phyloP scores from a whole-genome alignment of 495 filamentous ascomycete genomes.

The Talaromyces ruber region DNA sequence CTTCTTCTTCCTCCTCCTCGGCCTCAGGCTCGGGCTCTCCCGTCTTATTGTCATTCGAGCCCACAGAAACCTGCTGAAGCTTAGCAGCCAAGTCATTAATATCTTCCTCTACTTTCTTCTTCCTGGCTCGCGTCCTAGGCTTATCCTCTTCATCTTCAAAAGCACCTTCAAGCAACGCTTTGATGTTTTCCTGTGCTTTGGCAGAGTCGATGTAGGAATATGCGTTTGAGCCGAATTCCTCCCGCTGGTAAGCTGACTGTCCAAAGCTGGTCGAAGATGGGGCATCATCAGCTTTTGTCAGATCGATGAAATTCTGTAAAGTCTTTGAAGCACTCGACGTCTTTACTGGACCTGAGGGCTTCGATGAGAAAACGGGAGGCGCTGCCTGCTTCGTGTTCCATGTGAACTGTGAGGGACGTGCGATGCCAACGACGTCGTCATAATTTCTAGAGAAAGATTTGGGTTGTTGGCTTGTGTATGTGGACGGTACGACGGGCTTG shows the following conservation, averaged over 20 bases:
- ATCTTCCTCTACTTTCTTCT: slow-evolving; percentile 39
- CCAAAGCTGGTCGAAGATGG: slow-evolving; percentile 14
- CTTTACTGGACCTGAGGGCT: slow-evolving; percentile 22
- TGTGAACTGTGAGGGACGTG: slow-evolving; percentile 32
- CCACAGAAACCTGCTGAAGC: slow-evolving; percentile 49
- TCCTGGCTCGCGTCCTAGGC: slow-evolving; percentile 40
- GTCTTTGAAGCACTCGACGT: slow-evolving; percentile 26
- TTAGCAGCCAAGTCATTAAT: slow-evolving; percentile 49
- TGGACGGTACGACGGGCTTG: slow-evolving; percentile 32
- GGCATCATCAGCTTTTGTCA: slow-evolving; percentile 24
- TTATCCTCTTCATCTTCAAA: slow-evolving; percentile 76
- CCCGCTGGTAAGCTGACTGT: slow-evolving; percentile 10
- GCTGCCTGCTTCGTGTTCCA: slow-evolving; percentile 31
- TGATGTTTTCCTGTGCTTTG: slow-evolving; percentile 77
- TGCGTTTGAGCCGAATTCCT: slow-evolving; percentile 43
- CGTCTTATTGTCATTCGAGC: slow-evolving; percentile 18
- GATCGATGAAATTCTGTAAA: slow-evolving; percentile 33
- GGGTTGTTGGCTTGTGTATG: slow-evolving; percentile 23
- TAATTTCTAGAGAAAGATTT: slow-evolving; percentile 12
- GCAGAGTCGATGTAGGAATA: slow-evolving; percentile 65
- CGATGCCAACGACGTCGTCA: slow-evolving; percentile 33
- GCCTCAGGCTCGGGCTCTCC: slow-evolving; percentile 29
- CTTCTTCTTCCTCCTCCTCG: too few relatives aligned
- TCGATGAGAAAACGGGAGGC: slow-evolving; percentile 35
- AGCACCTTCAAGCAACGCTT: slow-evolving; percentile 77